Evolutionary conservation across 2,329 filamentous ascomycete species (phyloP).

Genomic region (Endothia cerciana): DNA sequence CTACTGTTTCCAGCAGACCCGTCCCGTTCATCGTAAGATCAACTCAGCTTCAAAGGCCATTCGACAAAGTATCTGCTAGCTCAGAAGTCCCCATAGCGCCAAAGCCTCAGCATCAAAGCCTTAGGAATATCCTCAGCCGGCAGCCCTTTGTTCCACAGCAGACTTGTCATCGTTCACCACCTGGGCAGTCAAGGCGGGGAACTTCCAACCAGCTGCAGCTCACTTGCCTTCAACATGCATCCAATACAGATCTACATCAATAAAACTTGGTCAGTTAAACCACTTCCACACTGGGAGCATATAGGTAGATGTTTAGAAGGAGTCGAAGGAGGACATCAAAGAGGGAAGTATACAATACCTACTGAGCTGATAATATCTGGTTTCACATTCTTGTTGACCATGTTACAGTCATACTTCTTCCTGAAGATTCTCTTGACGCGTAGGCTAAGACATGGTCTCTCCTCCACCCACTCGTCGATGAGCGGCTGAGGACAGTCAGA

Average conservation of each 20-base stretch:
- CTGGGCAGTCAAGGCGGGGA: not conserved
- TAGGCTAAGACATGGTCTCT: not conserved
- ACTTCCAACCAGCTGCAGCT: conserved; percentile 1
- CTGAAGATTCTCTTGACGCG: not conserved
- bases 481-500: not conserved
- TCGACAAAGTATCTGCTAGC: no score
- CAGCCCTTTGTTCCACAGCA: no score
- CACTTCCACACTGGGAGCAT: no score
- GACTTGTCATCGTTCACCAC: not conserved
- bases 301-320: not conserved
- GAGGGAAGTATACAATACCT: not conserved
- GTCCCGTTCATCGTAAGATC: no score
- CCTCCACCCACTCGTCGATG: not conserved
- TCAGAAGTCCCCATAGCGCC: no score
- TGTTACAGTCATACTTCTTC: not conserved
- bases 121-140: no score
- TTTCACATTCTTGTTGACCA: conserved; percentile 3
- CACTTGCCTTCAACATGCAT: not conserved
- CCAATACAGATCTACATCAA: not conserved
- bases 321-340: not conserved
- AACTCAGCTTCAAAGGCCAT: no score
- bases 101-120: no score
- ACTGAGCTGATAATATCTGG: not conserved
- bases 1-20: no score
- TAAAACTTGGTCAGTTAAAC: not conserved